These are phyloP conservation scores for Mucor plumbeus DNA, from an alignment of 371 early-diverging fungal species.

Conservation along the genomic window DNA sequence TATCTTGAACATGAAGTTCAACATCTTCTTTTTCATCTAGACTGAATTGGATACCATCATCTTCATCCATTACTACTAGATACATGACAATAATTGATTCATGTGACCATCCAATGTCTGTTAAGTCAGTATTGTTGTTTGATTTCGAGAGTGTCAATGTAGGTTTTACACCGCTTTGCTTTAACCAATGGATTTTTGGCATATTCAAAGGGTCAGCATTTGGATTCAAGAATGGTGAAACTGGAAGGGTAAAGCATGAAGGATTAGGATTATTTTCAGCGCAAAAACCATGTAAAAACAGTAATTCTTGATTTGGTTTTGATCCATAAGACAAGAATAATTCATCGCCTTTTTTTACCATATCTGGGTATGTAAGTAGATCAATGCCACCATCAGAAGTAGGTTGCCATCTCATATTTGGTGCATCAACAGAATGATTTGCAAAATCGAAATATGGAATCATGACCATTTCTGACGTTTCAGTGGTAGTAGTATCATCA, in stretches of 20 bases:
- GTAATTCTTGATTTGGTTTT: slow-evolving; percentile 68
- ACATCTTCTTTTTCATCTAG: background rate
- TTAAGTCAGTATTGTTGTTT: background rate
- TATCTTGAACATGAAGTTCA: background rate
- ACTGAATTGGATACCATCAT: slow-evolving; percentile 20
- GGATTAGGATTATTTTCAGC: slow-evolving; percentile 39
- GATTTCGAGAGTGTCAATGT: slow-evolving; percentile 13
- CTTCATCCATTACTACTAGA: slow-evolving; percentile 33
- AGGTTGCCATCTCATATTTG: slow-evolving; percentile 59
- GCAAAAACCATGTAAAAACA: slow-evolving; percentile 66
- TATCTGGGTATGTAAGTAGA: slow-evolving; percentile 5
- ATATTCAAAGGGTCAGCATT: slow-evolving; percentile 1
- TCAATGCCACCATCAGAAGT: background rate
- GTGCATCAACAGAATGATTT: slow-evolving; percentile 46
- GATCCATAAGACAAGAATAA: slow-evolving; percentile 60
- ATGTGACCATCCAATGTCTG: slow-evolving; percentile 22
- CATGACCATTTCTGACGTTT: slow-evolving; percentile 24
- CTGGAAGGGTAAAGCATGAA: slow-evolving; percentile 22
- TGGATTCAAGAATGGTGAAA: slow-evolving; percentile 27
- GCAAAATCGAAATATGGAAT: slow-evolving; percentile 67
- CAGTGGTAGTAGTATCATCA: background rate
- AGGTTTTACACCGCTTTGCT: slow-evolving; percentile 14
- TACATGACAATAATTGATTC: slow-evolving; percentile 33
- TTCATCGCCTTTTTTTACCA: slow-evolving; percentile 22
- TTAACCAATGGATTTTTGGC: slow-evolving; percentile 30